phyloP scores from a whole-genome alignment of 2,329 filamentous ascomycete genomes.

The Cercospora sojina region DNA sequence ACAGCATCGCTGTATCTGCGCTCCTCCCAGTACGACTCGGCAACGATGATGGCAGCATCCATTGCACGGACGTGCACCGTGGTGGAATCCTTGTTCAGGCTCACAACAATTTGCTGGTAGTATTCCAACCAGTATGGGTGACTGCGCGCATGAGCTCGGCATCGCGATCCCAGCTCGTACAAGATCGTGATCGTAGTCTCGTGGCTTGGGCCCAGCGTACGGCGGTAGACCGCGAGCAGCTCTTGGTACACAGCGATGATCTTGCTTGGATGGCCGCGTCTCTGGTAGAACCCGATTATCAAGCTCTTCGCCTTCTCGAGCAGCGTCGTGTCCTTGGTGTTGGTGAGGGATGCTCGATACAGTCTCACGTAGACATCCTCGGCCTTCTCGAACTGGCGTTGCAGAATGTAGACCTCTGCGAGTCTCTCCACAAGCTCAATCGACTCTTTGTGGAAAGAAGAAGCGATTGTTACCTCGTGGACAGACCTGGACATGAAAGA shows the following conservation, averaged over 20 bases:
- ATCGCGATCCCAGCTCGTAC: conserved; percentile 47
- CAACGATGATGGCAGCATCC: conserved; percentile 45
- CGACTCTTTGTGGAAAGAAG: conserved; percentile 46
- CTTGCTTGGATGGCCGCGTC: conserved; percentile 41
- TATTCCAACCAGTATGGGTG: conserved; percentile 49
- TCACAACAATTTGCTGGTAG: conserved; percentile 49
- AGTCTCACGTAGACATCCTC: conserved; percentile 43
- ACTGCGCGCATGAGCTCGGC: conserved; percentile 41
- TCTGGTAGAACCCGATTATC: conserved; percentile 42
- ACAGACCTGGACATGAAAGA: conserved; percentile 48
- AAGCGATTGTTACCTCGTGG: conserved; percentile 43
- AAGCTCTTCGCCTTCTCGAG: conserved; percentile 40
- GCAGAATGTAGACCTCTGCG: conserved; percentile 47
- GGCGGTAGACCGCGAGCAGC: conserved; percentile 40
- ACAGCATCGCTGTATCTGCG: conserved; percentile 45
- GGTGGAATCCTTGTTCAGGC: conserved; percentile 43
- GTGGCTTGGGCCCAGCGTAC: conserved; percentile 39
- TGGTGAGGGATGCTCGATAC: conserved; percentile 41
- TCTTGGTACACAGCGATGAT: conserved; percentile 40
- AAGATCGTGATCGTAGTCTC: conserved; percentile 49
- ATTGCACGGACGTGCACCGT: conserved; percentile 43
- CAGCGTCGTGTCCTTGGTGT: conserved; percentile 29
- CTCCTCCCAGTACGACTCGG: conserved; percentile 49
- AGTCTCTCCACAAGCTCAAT: conserved; percentile 51
- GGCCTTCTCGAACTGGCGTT: conserved; percentile 40